Evolutionary conservation across 805 yeast species (phyloP).

Genomic region (Wickerhamomyces kurtzmanii): DNA sequence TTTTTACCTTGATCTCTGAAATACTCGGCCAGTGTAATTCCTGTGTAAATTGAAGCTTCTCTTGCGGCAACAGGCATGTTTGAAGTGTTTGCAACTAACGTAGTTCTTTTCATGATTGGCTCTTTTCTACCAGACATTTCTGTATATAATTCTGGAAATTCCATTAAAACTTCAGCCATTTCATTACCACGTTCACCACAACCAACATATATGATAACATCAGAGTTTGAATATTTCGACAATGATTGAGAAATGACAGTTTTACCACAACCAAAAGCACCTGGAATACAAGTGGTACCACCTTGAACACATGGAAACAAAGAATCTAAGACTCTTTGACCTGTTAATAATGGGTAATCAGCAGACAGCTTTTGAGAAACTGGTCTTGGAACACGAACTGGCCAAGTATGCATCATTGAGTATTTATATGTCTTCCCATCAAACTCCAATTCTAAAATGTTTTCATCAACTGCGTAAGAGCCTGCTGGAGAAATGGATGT

Average conservation of each 20-base stretch:
- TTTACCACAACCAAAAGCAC: slow-evolving; percentile 99
- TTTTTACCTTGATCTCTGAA: slow-evolving; percentile 99
- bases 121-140: slow-evolving; percentile 90
- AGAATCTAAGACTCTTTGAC: slow-evolving; percentile 97
- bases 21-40: slow-evolving; percentile 97
- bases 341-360: slow-evolving; percentile 91
- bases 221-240: slow-evolving; percentile 96
- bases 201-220: slow-evolving; percentile 91
- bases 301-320: slow-evolving; percentile 99
- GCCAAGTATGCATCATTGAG: slow-evolving; percentile 99
- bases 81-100: slow-evolving; percentile 96
- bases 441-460: slow-evolving; percentile 87
- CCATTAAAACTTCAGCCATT: slow-evolving; percentile 99
- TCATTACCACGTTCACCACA: slow-evolving; percentile 97
- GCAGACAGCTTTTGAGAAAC: slow-evolving; percentile 92
- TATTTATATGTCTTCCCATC: slow-evolving; percentile 75
- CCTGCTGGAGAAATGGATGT: slow-evolving; percentile 86
- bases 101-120: slow-evolving; percentile 99
- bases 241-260: slow-evolving; percentile 96
- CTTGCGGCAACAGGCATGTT: slow-evolving; percentile 99
- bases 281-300: slow-evolving; percentile 99
- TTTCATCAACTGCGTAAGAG: slow-evolving; percentile 83
- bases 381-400: slow-evolving; percentile 99
- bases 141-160: slow-evolving; percentile 94
- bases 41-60: slow-evolving; percentile 98